A percentile compares a stretch with the other conserved stretches of the same genome.
phyloP scores from a whole-genome alignment of 805 yeast genomes.

The Candida silvicultrix region DNA sequence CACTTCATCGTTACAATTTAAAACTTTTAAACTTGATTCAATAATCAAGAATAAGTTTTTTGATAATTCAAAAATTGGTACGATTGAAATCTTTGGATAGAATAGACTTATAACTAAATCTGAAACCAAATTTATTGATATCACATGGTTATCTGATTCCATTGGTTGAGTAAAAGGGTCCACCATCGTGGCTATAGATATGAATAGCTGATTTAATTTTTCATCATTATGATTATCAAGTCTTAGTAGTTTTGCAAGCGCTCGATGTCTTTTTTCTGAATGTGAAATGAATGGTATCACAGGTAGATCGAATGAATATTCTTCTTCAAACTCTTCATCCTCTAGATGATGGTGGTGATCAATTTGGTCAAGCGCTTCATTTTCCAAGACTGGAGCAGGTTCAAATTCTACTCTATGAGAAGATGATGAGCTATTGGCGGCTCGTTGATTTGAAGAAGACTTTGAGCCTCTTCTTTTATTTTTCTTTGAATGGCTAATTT shows the following conservation, averaged over 20 bases:
- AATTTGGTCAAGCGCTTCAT: neutral
- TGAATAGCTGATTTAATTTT: conserved; percentile 9
- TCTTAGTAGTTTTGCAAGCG: conserved; percentile 22
- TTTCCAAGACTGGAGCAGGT: neutral
- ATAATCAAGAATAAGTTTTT: conserved; percentile 29
- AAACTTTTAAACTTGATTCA: conserved; percentile 26
- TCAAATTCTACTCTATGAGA: neutral
- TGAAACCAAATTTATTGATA: conserved; percentile 52
- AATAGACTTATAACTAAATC: conserved; percentile 36
- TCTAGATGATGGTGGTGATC: conserved; percentile 1
- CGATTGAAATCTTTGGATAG: conserved; percentile 20
- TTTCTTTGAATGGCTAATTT: conserved; percentile 5
- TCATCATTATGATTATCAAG: conserved; percentile 10
- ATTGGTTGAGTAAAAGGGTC: conserved; percentile 72
- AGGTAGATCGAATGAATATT: conserved; percentile 25
- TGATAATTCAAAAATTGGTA: conserved; percentile 30
- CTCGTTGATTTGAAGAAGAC: conserved; percentile 8
- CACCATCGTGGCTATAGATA: conserved; percentile 30
- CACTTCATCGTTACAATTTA: conserved; percentile 39
- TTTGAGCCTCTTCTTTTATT: conserved; percentile 15
- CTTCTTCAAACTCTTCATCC: conserved; percentile 20
- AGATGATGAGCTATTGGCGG: neutral
- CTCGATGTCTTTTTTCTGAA: conserved; percentile 25
- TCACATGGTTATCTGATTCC: conserved; percentile 44
- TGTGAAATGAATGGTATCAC: conserved; percentile 17